Percentiles rank a stretch among this genome's conserved stretches.
These are phyloP conservation scores for Aspergillus neoniger DNA, from an alignment of 2,329 filamentous ascomycete species.

Conservation along the genomic window DNA sequence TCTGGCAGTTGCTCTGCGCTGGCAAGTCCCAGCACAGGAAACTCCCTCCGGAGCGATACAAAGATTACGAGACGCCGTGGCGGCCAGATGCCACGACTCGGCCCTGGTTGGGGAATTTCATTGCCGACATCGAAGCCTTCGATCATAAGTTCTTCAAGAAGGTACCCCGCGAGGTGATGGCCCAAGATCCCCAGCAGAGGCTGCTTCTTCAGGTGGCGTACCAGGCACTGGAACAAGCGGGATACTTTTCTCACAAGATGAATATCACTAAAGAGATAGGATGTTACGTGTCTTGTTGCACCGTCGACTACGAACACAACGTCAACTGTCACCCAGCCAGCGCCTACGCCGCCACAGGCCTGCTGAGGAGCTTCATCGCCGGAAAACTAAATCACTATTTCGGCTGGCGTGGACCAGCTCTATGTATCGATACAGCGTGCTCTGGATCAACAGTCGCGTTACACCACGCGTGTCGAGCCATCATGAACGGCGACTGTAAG, in stretches of 20 bases:
- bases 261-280: constrained; percentile 36
- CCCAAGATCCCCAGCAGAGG: constrained; percentile 38
- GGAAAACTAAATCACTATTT: constrained; percentile 46
- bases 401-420: constrained; percentile 45
- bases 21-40: constrained; percentile 27
- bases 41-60: constrained; percentile 22
- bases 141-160: constrained; percentile 38
- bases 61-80: constrained; percentile 20
- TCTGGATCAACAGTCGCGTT: constrained; percentile 42
- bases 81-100: constrained; percentile 8
- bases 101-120: constrained; percentile 24
- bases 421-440: constrained; percentile 48
- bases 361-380: constrained; percentile 28
- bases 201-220: constrained; percentile 35
- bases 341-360: constrained; percentile 39
- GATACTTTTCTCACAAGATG: constrained; percentile 25
- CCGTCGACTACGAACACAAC: constrained; percentile 47
- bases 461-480: constrained; percentile 27
- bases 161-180: constrained; percentile 28
- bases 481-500: constrained; percentile 26
- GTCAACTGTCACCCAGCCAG: constrained; percentile 38
- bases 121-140: constrained; percentile 28
- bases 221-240: constrained; percentile 35
- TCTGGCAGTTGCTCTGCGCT: constrained; percentile 35
- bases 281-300: constrained; percentile 41